phyloP scores from a whole-genome alignment of 2,329 filamentous ascomycete genomes.

The Venturia asperata region DNA sequence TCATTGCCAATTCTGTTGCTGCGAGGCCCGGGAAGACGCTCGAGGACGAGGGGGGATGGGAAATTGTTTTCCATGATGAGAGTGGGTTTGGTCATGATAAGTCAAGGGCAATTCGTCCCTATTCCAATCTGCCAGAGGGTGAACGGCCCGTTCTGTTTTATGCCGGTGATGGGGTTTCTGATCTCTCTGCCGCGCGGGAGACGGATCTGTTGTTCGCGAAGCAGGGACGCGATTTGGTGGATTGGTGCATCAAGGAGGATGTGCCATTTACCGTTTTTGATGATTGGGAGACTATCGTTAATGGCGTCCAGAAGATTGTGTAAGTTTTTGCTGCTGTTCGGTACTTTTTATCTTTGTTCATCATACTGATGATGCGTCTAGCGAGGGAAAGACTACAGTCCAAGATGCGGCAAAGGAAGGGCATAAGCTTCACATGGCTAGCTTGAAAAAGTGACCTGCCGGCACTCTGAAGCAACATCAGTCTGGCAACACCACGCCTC shows the following conservation, averaged over 20 bases:
- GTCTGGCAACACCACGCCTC: constrained; percentile 1
- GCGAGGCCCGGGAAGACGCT: constrained; percentile 62
- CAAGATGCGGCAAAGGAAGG: constrained; percentile 59
- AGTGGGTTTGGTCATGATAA: constrained; percentile 96
- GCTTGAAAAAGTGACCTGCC: constrained; percentile 20
- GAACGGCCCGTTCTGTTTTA: constrained; percentile 83
- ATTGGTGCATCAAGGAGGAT: constrained; percentile 74
- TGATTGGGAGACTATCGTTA: constrained; percentile 72
- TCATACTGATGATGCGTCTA: constrained; percentile 23
- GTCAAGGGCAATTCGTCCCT: constrained; percentile 81
- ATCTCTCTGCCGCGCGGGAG: constrained; percentile 84
- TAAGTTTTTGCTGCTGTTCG: constrained; percentile 24
- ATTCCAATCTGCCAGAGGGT: constrained; percentile 61
- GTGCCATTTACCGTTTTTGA: constrained; percentile 84
- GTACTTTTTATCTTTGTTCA: neutral
- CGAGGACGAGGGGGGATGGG: constrained; percentile 76
- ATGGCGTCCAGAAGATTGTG: constrained; percentile 67
- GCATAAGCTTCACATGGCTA: constrained; percentile 40
- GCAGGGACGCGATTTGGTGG: constrained; percentile 79
- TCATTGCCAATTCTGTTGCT: constrained; percentile 79
- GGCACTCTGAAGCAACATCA: neutral
- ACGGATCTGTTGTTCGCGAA: constrained; percentile 93
- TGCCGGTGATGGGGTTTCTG: constrained; percentile 88
- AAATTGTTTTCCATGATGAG: constrained; percentile 82
- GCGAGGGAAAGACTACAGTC: constrained; percentile 62